phyloP scores from a whole-genome alignment of 192 early-diverging fungal genomes.

The Dimargaris verticillata region DNA sequence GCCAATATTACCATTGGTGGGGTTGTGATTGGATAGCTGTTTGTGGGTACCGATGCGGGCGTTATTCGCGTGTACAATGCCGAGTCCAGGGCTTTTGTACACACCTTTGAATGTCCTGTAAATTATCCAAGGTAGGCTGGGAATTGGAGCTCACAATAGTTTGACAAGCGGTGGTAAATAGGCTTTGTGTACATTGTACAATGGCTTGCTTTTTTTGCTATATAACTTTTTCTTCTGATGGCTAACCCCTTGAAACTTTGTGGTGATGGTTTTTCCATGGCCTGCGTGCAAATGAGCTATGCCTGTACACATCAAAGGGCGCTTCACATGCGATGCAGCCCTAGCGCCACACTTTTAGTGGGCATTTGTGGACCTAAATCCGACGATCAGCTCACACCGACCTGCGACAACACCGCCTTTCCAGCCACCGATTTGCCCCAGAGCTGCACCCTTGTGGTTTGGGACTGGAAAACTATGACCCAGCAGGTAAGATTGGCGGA shows the following conservation, averaged over 20 bases:
- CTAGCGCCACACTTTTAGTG: slow-evolving; percentile 33
- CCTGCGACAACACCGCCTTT: too few species aligned
- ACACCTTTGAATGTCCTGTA: slow-evolving; percentile 23
- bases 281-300: too few species aligned
- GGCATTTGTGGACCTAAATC: slow-evolving; percentile 24
- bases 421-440: neutral
- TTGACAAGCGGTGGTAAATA: too few species aligned
- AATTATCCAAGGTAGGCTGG: neutral
- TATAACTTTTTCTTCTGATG: too few species aligned
- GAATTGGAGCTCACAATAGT: too few species aligned
- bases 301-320: too few species aligned
- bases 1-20: too few species aligned
- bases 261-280: too few species aligned
- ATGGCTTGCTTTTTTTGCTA: too few species aligned
- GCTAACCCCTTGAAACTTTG: too few species aligned
- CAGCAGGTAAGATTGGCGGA: slow-evolving; percentile 32
- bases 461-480: slow-evolving; percentile 37
- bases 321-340: slow-evolving; percentile 31
- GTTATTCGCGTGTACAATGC: slow-evolving; percentile 34
- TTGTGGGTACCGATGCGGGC: slow-evolving; percentile 32
- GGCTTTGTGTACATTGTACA: too few species aligned
- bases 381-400: slow-evolving; percentile 12
- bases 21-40: too few species aligned
- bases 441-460: slow-evolving; percentile 19
- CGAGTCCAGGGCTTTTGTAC: slow-evolving; percentile 34